Evolutionary conservation across 345 rosid species (phyloP).

Genomic region (Bruguiera gymnorhiza): DNA sequence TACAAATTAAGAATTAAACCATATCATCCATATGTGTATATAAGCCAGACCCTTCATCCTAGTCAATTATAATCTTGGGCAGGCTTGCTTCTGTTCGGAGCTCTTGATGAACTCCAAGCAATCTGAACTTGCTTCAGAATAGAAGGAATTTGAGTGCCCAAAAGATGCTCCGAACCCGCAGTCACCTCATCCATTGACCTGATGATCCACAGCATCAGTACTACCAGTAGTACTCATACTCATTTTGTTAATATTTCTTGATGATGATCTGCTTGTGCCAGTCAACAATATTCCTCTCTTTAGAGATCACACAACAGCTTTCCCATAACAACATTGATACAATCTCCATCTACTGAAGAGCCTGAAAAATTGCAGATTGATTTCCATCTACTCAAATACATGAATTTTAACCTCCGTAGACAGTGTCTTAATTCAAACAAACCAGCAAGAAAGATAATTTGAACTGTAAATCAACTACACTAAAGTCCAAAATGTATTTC

Average conservation of each 20-base stretch:
- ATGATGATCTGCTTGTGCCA: neutral
- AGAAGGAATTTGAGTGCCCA: conserved; percentile 55
- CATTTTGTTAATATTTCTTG: neutral
- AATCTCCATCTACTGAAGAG: conserved; percentile 36
- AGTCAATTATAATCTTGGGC: neutral
- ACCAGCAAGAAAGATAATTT: conserved; percentile 47
- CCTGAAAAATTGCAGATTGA: conserved; percentile 24
- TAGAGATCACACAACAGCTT: conserved; percentile 25
- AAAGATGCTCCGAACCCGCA: conserved; percentile 28
- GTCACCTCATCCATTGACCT: neutral
- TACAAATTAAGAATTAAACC: neutral
- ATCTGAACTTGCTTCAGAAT: conserved; percentile 76
- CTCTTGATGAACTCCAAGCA: conserved; percentile 80
- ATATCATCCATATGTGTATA: neutral
- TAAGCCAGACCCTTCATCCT: neutral
- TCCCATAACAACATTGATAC: conserved; percentile 24
- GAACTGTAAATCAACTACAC: conserved; percentile 45
- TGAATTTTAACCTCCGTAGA: conserved; percentile 50
- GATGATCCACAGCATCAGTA: conserved; percentile 6
- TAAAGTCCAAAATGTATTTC: conserved; percentile 51
- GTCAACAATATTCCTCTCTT: conserved; percentile 15
- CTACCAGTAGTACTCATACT: conserved; percentile 12
- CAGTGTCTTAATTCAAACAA: conserved; percentile 39
- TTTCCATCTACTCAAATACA: conserved; percentile 25
- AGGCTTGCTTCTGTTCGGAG: conserved; percentile 32